A percentile compares a stretch with the other conserved stretches of the same genome.
These are phyloP conservation scores for Lithohypha guttulata DNA, from an alignment of 2,329 filamentous ascomycete species.

Conservation along the genomic window DNA sequence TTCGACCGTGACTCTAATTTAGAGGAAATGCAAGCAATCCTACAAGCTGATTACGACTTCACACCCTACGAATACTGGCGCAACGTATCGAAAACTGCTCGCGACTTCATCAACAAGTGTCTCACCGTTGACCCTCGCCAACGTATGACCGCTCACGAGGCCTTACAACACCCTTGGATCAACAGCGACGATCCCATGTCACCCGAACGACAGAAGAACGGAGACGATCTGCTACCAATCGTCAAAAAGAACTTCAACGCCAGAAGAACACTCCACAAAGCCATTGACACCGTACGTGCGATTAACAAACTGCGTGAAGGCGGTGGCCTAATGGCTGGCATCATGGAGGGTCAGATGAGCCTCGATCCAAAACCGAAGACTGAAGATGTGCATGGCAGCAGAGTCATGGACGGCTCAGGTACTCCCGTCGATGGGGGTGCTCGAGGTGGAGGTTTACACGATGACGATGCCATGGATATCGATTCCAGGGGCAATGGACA, in stretches of 20 bases:
- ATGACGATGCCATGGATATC: conserved; percentile 39
- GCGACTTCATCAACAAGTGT: conserved; percentile 86
- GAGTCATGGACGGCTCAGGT: conserved; percentile 30
- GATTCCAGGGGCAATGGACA: conserved; percentile 49
- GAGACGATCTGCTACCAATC: conserved; percentile 49
- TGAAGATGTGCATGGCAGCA: conserved; percentile 34
- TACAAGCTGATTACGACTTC: conserved; percentile 92
- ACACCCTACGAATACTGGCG: conserved; percentile 94
- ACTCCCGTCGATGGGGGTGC: conserved; percentile 20
- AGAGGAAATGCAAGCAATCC: conserved; percentile 98
- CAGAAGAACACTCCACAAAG: conserved; percentile 52
- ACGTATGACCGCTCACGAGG: conserved; percentile 83
- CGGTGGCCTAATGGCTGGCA: conserved; percentile 39
- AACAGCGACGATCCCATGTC: conserved; percentile 40
- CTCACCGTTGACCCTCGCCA: conserved; percentile 78
- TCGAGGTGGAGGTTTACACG: conserved; percentile 26
- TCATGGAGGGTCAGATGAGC: conserved; percentile 52
- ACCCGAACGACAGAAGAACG: conserved; percentile 26
- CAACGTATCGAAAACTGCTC: conserved; percentile 71
- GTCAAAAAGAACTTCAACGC: conserved; percentile 65
- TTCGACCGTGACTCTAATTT: conserved; percentile 96
- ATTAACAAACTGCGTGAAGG: conserved; percentile 58
- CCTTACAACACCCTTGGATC: conserved; percentile 55
- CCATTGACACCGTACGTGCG: conserved; percentile 56
- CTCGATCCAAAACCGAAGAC: conserved; percentile 45